Evolutionary conservation across 1,284 basidiomycete species (phyloP).

Genomic region (Schizophyllum commune): DNA sequence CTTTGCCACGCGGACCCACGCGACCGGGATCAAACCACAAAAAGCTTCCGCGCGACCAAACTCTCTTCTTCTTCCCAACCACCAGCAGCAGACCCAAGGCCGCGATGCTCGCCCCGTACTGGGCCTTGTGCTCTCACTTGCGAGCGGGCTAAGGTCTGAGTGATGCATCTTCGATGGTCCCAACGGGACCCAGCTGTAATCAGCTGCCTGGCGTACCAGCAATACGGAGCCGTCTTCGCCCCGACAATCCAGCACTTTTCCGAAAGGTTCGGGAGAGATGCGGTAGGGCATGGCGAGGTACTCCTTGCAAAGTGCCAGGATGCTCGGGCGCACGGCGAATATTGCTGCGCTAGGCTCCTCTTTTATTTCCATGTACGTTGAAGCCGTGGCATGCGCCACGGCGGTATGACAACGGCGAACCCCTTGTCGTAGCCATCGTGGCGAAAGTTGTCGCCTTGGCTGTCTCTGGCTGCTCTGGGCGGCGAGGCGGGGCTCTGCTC

Average conservation of each 20-base stretch:
- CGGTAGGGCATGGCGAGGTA: constrained; percentile 6
- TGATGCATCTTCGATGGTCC: constrained; percentile 38
- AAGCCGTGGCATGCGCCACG: neutral
- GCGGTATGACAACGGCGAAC: constrained; percentile 10
- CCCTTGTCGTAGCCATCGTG: constrained; percentile 12
- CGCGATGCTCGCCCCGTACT: constrained; percentile 44
- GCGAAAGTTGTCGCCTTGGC: constrained; percentile 5
- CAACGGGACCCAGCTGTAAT: constrained; percentile 38
- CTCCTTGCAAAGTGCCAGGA: constrained; percentile 18
- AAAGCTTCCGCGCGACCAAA: neutral
- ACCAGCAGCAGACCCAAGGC: constrained; percentile 38
- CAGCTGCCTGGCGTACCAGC: constrained; percentile 43
- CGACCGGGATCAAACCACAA: too few relatives aligned
- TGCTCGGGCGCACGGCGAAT: constrained; percentile 18
- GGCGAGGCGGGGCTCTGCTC: neutral
- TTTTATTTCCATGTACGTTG: neutral
- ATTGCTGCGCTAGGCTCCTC: too few relatives aligned
- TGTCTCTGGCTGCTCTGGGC: neutral
- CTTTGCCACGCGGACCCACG: neutral
- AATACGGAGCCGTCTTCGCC: constrained; percentile 24
- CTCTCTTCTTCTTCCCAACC: constrained; percentile 2
- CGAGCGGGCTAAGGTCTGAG: constrained; percentile 61
- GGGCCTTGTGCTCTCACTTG: constrained; percentile 25
- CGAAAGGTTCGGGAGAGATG: constrained; percentile 4
- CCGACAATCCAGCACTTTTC: constrained; percentile 22